phyloP scores from a whole-genome alignment of 129 eudicot species.

The Heracleum sosnowskyi region DNA sequence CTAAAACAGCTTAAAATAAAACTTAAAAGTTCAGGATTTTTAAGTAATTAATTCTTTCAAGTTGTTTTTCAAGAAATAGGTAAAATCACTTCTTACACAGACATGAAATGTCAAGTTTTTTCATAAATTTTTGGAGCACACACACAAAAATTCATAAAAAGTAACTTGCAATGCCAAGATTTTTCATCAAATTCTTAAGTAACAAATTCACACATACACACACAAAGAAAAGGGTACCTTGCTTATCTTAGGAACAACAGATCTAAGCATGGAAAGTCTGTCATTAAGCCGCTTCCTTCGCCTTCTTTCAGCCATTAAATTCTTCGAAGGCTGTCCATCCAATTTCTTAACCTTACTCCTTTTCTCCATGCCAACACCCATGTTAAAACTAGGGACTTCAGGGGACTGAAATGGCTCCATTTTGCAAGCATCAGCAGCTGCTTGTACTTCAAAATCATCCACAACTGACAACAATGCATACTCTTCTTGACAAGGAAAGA shows the following conservation, averaged over 20 bases:
- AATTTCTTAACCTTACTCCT: background rate
- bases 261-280: constrained; percentile 4
- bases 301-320: constrained; percentile 8
- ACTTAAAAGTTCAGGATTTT: background rate
- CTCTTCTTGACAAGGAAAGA: constrained; percentile 4
- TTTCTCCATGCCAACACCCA: background rate
- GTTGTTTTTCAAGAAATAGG: too few relatives aligned
- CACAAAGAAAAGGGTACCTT: background rate
- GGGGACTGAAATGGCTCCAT: background rate
- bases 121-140: background rate
- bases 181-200: background rate
- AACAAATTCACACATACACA: background rate
- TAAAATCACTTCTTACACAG: too few relatives aligned
- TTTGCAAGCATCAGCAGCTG: background rate
- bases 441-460: background rate
- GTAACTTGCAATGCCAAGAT: too few relatives aligned
- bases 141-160: background rate
- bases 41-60: background rate
- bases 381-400: constrained; percentile 1
- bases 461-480: background rate
- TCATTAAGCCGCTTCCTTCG: constrained; percentile 9
- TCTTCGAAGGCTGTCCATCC: constrained; percentile 7
- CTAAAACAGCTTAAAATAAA: too few relatives aligned
- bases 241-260: constrained; percentile 10
- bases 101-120: too few relatives aligned